Percentiles rank a stretch among this genome's conserved stretches.
Evolutionary conservation across 1,284 basidiomycete genomes (phyloP).

Genomic region (Trametes sp.): DNA sequence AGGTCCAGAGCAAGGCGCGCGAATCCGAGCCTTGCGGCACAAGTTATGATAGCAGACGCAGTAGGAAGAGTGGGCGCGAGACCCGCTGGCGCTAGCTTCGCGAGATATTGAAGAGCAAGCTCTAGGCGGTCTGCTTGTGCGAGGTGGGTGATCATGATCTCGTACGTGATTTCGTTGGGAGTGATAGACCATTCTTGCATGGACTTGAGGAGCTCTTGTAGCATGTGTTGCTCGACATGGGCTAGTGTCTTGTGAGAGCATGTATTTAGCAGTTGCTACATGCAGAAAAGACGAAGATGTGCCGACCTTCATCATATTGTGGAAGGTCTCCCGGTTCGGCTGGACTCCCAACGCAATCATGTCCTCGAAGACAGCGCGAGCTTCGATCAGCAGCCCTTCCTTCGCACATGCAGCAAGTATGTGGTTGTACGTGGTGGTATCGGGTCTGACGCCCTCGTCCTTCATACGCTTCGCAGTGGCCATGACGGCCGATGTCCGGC

Average conservation of each 20-base stretch:
- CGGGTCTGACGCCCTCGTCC: conserved; percentile 52
- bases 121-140: conserved; percentile 62
- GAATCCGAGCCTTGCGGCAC: conserved; percentile 57
- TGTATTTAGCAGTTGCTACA: neutral
- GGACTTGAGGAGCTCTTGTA: conserved; percentile 45
- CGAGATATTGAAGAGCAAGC: conserved; percentile 61
- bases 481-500: conserved; percentile 5
- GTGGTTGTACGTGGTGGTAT: conserved; percentile 60
- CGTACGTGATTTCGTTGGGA: conserved; percentile 61
- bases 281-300: neutral
- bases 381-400: conserved; percentile 54
- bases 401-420: conserved; percentile 58
- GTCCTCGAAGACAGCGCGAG: conserved; percentile 78
- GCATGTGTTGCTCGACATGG: conserved; percentile 25
- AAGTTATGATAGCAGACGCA: conserved; percentile 55
- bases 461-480: conserved; percentile 62
- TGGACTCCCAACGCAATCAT: conserved; percentile 65
- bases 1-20: conserved; percentile 76
- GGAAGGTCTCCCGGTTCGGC: conserved; percentile 67
- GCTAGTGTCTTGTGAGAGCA: conserved; percentile 4
- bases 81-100: conserved; percentile 55
- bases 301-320: conserved; percentile 67
- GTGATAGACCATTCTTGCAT: conserved; percentile 59
- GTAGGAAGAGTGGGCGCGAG: conserved; percentile 58
- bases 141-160: conserved; percentile 59